Evolutionary conservation across 768 basidiomycete genomes (phyloP).

Genomic region (Thelephora ganbajun): DNA sequence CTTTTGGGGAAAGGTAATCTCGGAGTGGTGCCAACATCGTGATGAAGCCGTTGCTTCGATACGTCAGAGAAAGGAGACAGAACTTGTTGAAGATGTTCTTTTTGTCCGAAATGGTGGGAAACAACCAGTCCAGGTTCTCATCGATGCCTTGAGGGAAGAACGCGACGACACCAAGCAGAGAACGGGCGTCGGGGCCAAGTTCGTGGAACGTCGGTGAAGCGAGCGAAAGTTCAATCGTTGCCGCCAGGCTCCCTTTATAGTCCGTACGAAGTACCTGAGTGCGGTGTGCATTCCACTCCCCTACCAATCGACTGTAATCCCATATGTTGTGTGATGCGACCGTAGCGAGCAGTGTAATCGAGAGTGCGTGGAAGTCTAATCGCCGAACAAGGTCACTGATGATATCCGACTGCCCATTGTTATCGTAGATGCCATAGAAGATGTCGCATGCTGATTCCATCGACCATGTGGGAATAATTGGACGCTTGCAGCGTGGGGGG

Average conservation of each 20-base stretch:
- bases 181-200: not conserved
- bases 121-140: not conserved
- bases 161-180: not conserved
- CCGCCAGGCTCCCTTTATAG: not conserved
- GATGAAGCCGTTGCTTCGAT: not conserved
- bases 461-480: not conserved
- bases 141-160: not conserved
- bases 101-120: not conserved
- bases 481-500: not conserved
- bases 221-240: not conserved
- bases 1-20: not conserved
- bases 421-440: not conserved
- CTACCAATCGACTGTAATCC: not conserved
- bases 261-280: not conserved
- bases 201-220: not conserved
- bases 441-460: not conserved
- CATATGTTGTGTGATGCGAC: not conserved
- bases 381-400: not conserved
- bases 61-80: not conserved
- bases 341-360: not conserved
- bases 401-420: not conserved
- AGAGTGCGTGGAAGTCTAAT: not conserved
- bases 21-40: not conserved
- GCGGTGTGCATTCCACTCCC: not conserved
- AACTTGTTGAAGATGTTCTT: not conserved